Base-by-base conservation (phyloP, 1,284 basidiomycete species). In the Sanghuangporus baumii region DNA sequence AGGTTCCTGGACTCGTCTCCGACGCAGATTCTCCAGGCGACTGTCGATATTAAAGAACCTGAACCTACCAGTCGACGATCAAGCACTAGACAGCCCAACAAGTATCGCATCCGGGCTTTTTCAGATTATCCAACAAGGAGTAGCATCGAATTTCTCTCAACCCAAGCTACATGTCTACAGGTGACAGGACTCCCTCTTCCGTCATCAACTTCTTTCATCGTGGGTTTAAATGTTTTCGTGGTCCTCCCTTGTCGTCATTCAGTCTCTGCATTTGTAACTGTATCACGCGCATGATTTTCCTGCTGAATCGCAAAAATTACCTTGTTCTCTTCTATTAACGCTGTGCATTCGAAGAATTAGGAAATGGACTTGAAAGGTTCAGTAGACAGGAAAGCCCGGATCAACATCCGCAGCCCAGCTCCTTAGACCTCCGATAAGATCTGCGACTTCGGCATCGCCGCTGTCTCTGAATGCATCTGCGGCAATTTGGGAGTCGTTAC, bases 401-500 rank as follows among this genome's bases (percentile, higher is more conserved):
- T 96, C 90, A 5, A 94, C 84, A 26, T 88, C 75, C 66, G 73
- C 78, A 41, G 87, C 78, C 93, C 93, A 95, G 34, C 89, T 89
- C 66, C 79, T 76, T 41, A 96, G 73, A 0, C 94, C 94, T 8
- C 93, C 94, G 1, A 89, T 76, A 2, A 96, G 79, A 72, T 96
- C 93, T 66, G 76, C 70, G n/a, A 73, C 62, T 18, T 55, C 68
- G 23, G 20, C 18, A n/a, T 60, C 16, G n/a, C 52, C 26, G 23
- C 8, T 16, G 12, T 48, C 48, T 56, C 81, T 78, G 38, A 96
- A 71, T 0, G 86, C 85, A 18, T 85, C 79, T 0, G 88, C 93
- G 36, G 94, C 96, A 43, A 94, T 80, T 70, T 94, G 90, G 0
- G 94, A 97, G 73, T 98, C 96, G 71, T 98, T 98, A 0, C 96